Evolutionary conservation across 2,329 filamentous ascomycete species (phyloP), one percentile per base, ranked within the genome.

Genomic region (Zasmidium angulare): DNA sequence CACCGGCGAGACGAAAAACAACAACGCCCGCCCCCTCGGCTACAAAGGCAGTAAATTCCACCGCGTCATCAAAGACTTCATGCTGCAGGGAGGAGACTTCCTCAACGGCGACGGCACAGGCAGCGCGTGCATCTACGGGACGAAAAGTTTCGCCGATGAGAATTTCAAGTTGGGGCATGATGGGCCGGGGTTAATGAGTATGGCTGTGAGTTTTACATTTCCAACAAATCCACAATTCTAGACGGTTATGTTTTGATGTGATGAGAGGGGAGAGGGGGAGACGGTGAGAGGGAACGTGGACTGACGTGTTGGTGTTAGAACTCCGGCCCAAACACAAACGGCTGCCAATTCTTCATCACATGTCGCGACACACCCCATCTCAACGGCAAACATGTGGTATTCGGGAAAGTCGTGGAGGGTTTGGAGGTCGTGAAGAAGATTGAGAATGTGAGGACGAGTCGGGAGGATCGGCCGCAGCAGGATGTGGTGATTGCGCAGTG

Each of bases 11-110:
- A 87, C 84, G 66, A 96, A 92, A 78, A 90, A 90, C 72, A 76
- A 84, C 53, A 83, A 86, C 10, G 91, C 91, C 31, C 83, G 87
- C 63, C 89, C 93, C 0, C 90, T 96, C 73, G 95, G 95, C 63
- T 99, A 97, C 83, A 98, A 97, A 78, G 90, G 90, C 55, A 89
- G 86, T 79, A 96, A 91, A 75, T 97, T 98, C 71, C 95, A 98
- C 77, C 88, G 95, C 59, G 91, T 98, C 69, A 96, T 97, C 75
- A 90, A 90, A 77, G 89, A 90, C 70, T 97, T 98, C 79, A 98
- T 98, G 93, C 90, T 95, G 71, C 95, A 99, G 76, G 93, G 93
- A 49, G 95, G 95, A 55, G 95, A 99, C 76, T 98, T 98, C 75
- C 80, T 96, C 47, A 92, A 96, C 70, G 91, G 92, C 54, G 90